phyloP scores from a whole-genome alignment of 139 green algal genomes.

The Marvania coccoides region DNA sequence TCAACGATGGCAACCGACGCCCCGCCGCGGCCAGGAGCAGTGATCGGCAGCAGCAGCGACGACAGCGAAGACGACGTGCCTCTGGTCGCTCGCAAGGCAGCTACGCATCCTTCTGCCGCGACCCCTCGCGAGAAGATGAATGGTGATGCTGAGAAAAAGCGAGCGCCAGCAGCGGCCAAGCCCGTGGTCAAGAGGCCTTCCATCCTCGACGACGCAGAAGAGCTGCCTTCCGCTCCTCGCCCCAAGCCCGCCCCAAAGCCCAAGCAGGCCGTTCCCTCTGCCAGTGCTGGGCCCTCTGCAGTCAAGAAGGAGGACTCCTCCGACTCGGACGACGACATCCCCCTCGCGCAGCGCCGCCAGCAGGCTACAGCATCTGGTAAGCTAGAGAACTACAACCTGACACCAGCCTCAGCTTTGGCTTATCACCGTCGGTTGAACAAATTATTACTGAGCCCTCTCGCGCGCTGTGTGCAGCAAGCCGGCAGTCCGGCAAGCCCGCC shows the following conservation, averaged over 20 bases:
- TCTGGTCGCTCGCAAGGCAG: slow-evolving; percentile 8
- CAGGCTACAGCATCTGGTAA: background rate
- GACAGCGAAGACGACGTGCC: slow-evolving; percentile 39
- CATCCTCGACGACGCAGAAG: slow-evolving; percentile 2
- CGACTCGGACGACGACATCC: slow-evolving; percentile 37
- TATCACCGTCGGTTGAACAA: background rate
- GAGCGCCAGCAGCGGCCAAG: slow-evolving; percentile 1
- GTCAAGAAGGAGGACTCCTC: slow-evolving; percentile 9
- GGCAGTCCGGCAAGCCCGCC: background rate
- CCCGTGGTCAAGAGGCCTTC: slow-evolving; percentile 6
- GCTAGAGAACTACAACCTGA: background rate
- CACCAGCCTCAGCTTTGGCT: background rate
- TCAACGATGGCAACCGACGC: background rate
- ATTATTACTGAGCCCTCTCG: background rate
- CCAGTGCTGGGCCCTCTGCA: background rate
- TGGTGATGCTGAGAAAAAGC: too few relatives aligned
- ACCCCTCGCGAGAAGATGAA: background rate
- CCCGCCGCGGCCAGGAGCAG: background rate
- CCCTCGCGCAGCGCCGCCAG: slow-evolving; percentile 8
- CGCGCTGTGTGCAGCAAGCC: background rate
- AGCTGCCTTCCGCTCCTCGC: slow-evolving; percentile 12
- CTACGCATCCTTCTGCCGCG: background rate
- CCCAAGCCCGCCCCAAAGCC: slow-evolving; percentile 17
- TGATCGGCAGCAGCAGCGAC: background rate
- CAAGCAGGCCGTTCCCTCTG: background rate